Evolutionary conservation across 805 yeast genomes (phyloP), one percentile per base, ranked within the genome.

Genomic region (Saturnispora besseyi): DNA sequence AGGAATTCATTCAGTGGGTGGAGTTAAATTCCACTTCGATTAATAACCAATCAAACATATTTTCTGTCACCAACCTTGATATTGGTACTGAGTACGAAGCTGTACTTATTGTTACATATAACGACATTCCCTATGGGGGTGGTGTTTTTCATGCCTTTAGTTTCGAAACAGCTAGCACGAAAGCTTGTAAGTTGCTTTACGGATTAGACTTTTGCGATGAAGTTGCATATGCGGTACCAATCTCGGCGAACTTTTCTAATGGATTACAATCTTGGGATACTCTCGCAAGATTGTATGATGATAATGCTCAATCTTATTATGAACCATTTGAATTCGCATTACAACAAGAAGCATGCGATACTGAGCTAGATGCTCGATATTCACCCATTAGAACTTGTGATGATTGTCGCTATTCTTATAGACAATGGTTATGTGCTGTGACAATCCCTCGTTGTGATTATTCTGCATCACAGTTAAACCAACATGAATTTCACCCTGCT

Each of bases 151-250:
- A 69, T 6, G 74, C 74, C 10, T 74, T 83, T 40, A 63, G 64
- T 34, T 86, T 91, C 52, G 74, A 76, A 38, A 79, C 87, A 2
- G 65, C 77, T 63, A 64, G 63, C 26, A 61, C 72, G 2, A 68
- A 70, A 18, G 76, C 86, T 1, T 91, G 99, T 63, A 78, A 83
- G 52, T 66, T 90, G 45, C 76, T 89, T 15, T 87, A 78, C 62
- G 84, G 79, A 51, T 70, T 91, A 52, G 81, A 77, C 2, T 89
- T 89, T 59, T 91, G 99, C 64, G 64, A 72, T 30, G 77, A 78
- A 43, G 95, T 91, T 24, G 93, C 96, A 1, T 91, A 90, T 66
- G 76, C 96, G 0, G 96, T 87, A 0, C 98, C 98, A 0, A 72
- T 64, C 6, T 67, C 67, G 13, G 52, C 49, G 7, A 47, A 52